Base-by-base conservation (phyloP, 192 early-diverging fungal species). In the Spizellomyces sp. region DNA sequence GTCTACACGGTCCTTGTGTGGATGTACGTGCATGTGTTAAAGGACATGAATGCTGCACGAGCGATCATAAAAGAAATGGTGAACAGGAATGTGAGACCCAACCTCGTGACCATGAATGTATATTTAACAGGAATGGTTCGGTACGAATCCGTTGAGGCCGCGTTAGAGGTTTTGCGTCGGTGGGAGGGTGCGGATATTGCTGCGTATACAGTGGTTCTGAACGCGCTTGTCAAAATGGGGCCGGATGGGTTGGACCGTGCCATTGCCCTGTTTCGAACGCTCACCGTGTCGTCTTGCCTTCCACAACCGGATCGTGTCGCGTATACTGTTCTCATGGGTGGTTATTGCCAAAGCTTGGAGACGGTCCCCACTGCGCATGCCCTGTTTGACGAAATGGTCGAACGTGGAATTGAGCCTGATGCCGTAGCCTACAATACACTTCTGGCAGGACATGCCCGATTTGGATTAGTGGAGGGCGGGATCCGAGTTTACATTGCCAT, bases 271-370 rank as follows among this genome's bases (percentile, higher is more conserved):
- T 72, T 72, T 65, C 46, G 52, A 36, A 36, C 27, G 14, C 9
- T 65, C 10, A 48, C 65, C 27, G 21, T 7, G 66, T 14, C 55
- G 22, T 10, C 22, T n/a, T 15, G 12, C 0, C 42, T 45, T 14
- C 6, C 22, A 0, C 14, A 10, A 14, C 15, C 63, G 15, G 64
- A 74, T 58, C 58, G 58, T 17, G 64, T 74, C 12, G 56, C 72
- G 9, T 74, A 59, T 56, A 67, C 64, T 5, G 65, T 74, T 8
- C 12, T 74, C 41, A 67, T 74, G n/a, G 56, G 58, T 45, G 63
- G 50, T 22, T 22, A 58, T 12, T n/a, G 50, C 8, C 48, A 65
- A 7, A 17, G 7, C 4, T 10, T 5, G 0, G 64, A 67, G 9
- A 45, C n/a, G 7, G 55, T 74, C 1, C 52, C 21, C 9, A 7